These are phyloP conservation scores for Alnus glutinosa DNA, from an alignment of 306 rosid species.

Conservation along the genomic window DNA sequence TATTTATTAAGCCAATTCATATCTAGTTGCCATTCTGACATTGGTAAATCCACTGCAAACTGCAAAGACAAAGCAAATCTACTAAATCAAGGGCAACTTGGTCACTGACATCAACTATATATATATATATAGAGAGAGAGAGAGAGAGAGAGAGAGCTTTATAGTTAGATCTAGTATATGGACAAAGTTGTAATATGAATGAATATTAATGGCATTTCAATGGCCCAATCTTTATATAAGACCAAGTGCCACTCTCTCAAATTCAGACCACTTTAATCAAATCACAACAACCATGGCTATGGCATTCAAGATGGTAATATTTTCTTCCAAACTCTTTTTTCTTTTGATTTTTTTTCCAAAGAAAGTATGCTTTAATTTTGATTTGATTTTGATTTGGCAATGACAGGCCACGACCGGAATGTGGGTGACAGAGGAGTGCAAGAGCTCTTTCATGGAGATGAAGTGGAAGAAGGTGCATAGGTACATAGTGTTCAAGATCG, in stretches of 20 bases:
- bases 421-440: slow-evolving; percentile 99
- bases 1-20: neutral
- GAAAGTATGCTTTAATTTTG: too few relatives aligned
- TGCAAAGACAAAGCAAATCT: slow-evolving; percentile 23
- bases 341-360: neutral
- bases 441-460: slow-evolving; percentile 97
- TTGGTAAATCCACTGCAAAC: slow-evolving; percentile 8
- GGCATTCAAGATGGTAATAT: slow-evolving; percentile 97
- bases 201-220: slow-evolving; percentile 25
- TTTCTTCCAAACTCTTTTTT: neutral
- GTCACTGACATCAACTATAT: slow-evolving; percentile 15
- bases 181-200: slow-evolving; percentile 30
- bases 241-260: slow-evolving; percentile 10
- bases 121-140: too few relatives aligned
- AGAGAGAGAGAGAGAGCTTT: too few relatives aligned
- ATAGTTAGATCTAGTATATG: slow-evolving; percentile 21
- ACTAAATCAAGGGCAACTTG: slow-evolving; percentile 22
- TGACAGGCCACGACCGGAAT: slow-evolving; percentile 93
- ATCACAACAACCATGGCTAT: slow-evolving; percentile 75
- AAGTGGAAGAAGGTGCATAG: slow-evolving; percentile 96
- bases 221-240: slow-evolving; percentile 26
- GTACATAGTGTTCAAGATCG: slow-evolving; percentile 96
- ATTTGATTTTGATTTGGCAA: neutral
- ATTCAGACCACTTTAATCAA: slow-evolving; percentile 21
- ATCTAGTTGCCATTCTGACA: neutral